These are phyloP conservation scores for Fusarium scirpi DNA, from an alignment of 2,329 filamentous ascomycete species.

Conservation along the genomic window DNA sequence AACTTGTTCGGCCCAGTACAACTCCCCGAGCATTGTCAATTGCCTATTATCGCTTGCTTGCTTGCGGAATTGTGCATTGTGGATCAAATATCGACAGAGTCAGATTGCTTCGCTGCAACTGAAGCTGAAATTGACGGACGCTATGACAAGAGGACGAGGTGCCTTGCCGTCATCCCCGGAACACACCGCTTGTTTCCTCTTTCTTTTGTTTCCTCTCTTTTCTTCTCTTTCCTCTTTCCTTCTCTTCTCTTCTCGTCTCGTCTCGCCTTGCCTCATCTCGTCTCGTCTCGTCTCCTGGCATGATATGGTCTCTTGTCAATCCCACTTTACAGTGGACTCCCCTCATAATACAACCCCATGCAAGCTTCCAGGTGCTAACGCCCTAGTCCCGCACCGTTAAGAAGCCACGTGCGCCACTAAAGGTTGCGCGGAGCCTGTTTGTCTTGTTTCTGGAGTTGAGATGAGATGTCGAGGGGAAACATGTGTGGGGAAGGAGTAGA, in stretches of 20 bases:
- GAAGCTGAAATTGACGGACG: constrained; percentile 34
- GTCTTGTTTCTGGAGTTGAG: constrained; percentile 25
- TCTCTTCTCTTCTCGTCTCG: constrained; percentile 5
- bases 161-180: constrained; percentile 23
- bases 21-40: not conserved
- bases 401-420: constrained; percentile 49
- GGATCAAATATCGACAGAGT: constrained; percentile 6
- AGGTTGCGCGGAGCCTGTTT: constrained; percentile 29
- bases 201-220: constrained; percentile 22
- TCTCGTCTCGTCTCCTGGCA: constrained; percentile 16
- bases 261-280: constrained; percentile 7
- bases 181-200: constrained; percentile 37
- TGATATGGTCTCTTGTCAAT: not conserved
- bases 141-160: constrained; percentile 20
- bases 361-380: constrained; percentile 29
- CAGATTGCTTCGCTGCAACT: constrained; percentile 5
- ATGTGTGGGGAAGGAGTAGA: constrained; percentile 42
- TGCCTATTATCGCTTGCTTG: not conserved
- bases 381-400: constrained; percentile 49
- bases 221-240: constrained; percentile 4
- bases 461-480: constrained; percentile 24
- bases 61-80: not conserved
- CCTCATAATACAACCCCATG: constrained; percentile 36
- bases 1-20: constrained; percentile 6
- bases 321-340: constrained; percentile 17